Base-by-base conservation (phyloP, 2,329 filamentous ascomycete genomes). In the Fusarium burgessii region DNA sequence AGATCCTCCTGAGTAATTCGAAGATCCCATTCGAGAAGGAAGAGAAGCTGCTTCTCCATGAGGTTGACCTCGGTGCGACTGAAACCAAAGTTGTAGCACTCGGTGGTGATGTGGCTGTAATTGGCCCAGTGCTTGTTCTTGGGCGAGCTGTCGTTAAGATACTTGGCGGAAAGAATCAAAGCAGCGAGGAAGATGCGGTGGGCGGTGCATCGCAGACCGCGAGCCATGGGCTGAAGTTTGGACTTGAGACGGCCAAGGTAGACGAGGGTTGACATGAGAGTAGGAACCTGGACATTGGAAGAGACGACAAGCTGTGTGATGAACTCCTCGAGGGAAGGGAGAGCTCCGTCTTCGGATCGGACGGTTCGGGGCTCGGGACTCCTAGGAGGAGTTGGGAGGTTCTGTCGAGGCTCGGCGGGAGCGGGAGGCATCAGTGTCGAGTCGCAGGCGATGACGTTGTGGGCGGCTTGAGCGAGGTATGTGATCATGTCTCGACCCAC, bases 81-180 rank as follows among this genome's bases (percentile, higher is more conserved):
- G 87, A 99, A 98, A 76, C 94, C 93, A 78, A 98, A 99, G 78
- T 86, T 89, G 78, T 84, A 87, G 68, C 76, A 79, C 12, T 86
- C 84, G 14, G 90, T 90, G 80, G 86, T 92, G 75, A 97, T 91
- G 77, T 91, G 85, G 66, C 92, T 97, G 86, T 98, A 99, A 77
- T 91, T 92, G 72, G 96, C 95, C 96, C 96, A 99, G 87, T 99
- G 96, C 90, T 98, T 98, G 89, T 99, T 99, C 91, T 98, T 98
- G 70, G 96, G 96, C 15, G 94, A 98, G 68, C 94, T 97, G 86
- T 98, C 96, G 82, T 99, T 98, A 75, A 98, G 89, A 82, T 98
- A 98, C 90, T 99, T 99, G 76, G 96, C 95, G 3, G 96, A 91
- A 47, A 92, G 86, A 78, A 96, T 96, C 73, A 95, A 90, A 18